These are phyloP conservation scores for Cicer chorassanicum DNA, from an alignment of 306 rosid species.

Conservation along the genomic window DNA sequence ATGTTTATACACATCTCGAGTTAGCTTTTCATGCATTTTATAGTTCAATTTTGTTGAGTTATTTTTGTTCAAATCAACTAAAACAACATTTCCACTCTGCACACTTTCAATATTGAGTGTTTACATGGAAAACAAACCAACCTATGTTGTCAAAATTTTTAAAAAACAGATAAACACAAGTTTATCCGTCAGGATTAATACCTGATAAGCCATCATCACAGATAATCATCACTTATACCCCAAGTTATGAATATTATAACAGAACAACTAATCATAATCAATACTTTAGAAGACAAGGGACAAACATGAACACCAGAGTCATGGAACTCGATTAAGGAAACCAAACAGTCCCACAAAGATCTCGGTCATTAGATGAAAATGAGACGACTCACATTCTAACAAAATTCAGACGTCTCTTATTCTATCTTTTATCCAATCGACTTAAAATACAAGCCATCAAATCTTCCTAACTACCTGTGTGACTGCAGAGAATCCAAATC, in stretches of 20 bases:
- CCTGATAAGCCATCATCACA: background rate
- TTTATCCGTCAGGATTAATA: background rate
- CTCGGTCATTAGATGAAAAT: no score
- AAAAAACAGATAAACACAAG: conserved; percentile 12
- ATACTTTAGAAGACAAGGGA: background rate
- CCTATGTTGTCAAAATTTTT: background rate
- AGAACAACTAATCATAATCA: background rate
- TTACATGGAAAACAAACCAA: conserved; percentile 24
- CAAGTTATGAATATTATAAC: background rate
- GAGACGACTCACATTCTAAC: no score
- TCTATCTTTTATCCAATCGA: no score
- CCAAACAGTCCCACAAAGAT: background rate
- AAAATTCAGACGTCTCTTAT: no score
- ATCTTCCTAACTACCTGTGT: background rate
- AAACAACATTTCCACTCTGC: conserved; percentile 19
- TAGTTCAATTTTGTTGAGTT: background rate
- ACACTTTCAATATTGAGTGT: background rate
- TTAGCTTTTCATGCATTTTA: background rate
- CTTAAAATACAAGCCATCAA: background rate
- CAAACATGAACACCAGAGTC: background rate
- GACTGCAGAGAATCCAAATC: background rate
- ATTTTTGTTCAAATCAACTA: background rate
- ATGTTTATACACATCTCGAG: background rate
- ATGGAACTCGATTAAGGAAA: background rate
- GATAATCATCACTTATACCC: conserved; percentile 19